These are phyloP conservation scores for Picochlorum sp. DNA, from an alignment of 139 green algal species.

Conservation along the genomic window DNA sequence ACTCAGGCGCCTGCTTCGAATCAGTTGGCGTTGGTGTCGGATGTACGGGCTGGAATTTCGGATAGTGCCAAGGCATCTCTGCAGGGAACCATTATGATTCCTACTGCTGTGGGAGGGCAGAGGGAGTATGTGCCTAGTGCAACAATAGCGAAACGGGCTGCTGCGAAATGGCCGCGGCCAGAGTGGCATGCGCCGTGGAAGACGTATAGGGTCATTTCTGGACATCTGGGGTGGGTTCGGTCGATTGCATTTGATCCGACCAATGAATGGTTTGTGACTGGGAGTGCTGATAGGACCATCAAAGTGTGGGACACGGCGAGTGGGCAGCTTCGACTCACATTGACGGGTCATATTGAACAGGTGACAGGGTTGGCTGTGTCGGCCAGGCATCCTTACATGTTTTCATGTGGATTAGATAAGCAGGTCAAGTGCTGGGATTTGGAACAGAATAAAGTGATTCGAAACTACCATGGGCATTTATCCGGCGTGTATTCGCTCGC, in stretches of 20 bases:
- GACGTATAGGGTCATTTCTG: constrained; percentile 91
- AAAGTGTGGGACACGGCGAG: constrained; percentile 91
- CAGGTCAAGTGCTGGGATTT: constrained; percentile 99
- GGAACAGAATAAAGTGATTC: constrained; percentile 98
- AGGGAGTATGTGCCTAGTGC: constrained; percentile 58
- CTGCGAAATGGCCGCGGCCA: constrained; percentile 84
- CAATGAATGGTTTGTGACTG: constrained; percentile 97
- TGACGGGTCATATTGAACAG: constrained; percentile 99
- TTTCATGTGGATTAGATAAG: constrained; percentile 92
- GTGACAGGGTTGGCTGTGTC: constrained; percentile 86
- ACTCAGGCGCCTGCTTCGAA: constrained; percentile 15
- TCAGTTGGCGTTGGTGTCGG: constrained; percentile 4
- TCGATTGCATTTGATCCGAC: constrained; percentile 83
- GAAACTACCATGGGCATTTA: constrained; percentile 97
- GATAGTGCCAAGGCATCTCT: constrained; percentile 22
- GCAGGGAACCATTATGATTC: constrained; percentile 24
- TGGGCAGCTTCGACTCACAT: constrained; percentile 92
- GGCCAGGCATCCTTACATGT: constrained; percentile 94
- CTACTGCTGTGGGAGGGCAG: constrained; percentile 34
- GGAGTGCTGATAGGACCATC: constrained; percentile 91
- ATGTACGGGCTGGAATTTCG: constrained; percentile 14
- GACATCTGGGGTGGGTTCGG: constrained; percentile 94
- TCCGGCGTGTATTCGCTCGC: constrained; percentile 92
- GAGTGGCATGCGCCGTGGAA: constrained; percentile 93
- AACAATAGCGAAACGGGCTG: constrained; percentile 45